Percentiles rank a stretch among this genome's conserved stretches.
phyloP scores from a whole-genome alignment of 2,329 filamentous ascomycete genomes.

The Mycosphaerella sp. region DNA sequence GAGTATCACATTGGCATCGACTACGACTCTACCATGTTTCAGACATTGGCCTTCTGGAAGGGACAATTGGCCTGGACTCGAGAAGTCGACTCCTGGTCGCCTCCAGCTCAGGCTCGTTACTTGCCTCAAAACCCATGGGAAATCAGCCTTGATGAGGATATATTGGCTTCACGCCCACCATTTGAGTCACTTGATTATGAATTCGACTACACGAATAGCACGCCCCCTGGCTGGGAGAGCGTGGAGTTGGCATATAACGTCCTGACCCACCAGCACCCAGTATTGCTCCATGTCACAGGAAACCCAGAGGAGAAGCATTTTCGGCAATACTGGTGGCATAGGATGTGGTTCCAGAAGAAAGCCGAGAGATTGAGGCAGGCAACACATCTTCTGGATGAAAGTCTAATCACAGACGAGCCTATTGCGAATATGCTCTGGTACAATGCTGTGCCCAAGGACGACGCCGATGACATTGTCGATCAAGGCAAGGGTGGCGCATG shows the following conservation, averaged over 20 bases:
- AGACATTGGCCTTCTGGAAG: slow-evolving; percentile 30
- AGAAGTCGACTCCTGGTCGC: slow-evolving; percentile 30
- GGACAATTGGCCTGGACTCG: slow-evolving; percentile 33
- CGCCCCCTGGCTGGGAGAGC: slow-evolving; percentile 10
- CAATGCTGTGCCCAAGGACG: slow-evolving; percentile 20
- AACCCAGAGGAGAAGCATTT: slow-evolving; percentile 25
- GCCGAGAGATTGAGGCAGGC: slow-evolving; percentile 23
- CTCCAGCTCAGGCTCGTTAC: slow-evolving; percentile 4
- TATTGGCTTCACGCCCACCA: slow-evolving; percentile 23
- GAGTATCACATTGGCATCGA: slow-evolving; percentile 25
- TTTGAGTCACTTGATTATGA: slow-evolving; percentile 19
- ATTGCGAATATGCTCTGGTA: slow-evolving; percentile 28
- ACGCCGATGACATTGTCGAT: slow-evolving; percentile 19
- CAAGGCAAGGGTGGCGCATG: slow-evolving; percentile 25
- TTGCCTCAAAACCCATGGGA: slow-evolving; percentile 17
- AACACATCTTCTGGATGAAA: slow-evolving; percentile 12
- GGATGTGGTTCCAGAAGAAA: slow-evolving; percentile 30
- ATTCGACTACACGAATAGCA: background rate
- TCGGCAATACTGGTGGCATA: slow-evolving; percentile 30
- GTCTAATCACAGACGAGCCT: slow-evolving; percentile 17
- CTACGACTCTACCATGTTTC: slow-evolving; percentile 22
- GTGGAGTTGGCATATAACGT: slow-evolving; percentile 26
- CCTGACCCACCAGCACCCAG: slow-evolving; percentile 25
- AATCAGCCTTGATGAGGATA: slow-evolving; percentile 21
- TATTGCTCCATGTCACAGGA: slow-evolving; percentile 29